Evolutionary conservation across 2,329 filamentous ascomycete genomes (phyloP), one percentile per base, ranked within the genome.

Genomic region (Eurotiales sp.): DNA sequence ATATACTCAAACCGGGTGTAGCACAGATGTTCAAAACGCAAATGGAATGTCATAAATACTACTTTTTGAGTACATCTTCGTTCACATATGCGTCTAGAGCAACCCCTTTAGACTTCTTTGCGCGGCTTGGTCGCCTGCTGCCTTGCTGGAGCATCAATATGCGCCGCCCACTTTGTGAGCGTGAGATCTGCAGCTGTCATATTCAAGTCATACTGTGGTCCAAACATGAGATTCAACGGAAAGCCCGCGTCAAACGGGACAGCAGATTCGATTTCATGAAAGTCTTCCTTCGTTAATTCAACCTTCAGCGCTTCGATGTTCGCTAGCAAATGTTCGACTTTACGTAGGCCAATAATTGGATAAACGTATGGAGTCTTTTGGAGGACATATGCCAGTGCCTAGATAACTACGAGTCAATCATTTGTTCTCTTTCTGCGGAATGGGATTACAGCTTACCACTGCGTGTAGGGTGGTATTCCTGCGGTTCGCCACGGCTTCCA

Each of bases 251-350:
- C 75, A 52, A 84, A 84, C 2, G 69, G 61, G 21, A 65, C 64
- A 11, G 76, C 73, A 6, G 61, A 61, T 54, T 84, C 80, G 47
- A 84, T 77, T 52, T 75, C 71, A 27, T 71, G 63, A 10, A 83
- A 68, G 51, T 84, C 78, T 14, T 78, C 72, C 1, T 75, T 68
- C 0, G 73, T 75, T 50, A 84, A 64, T 27, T 65, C 59, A 29
- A 83, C 62, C 4, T 63, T 70, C 44, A 84, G 59, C 0, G 77
- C 78, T 60, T 76, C 68, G 54, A 84, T 80, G 58, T 82, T 83
- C 30, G 71, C 69, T 44, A 72, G 60, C 8, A 80, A 59, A 42
- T 80, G 76, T 53, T 77, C 73, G 23, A 76, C 56, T 58, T 74
- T 79, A 17, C 75, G 62, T 0, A 73, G 72, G 5, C 77, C 77